phyloP scores from a whole-genome alignment of 805 yeast species.

The Starmerella sp. region DNA sequence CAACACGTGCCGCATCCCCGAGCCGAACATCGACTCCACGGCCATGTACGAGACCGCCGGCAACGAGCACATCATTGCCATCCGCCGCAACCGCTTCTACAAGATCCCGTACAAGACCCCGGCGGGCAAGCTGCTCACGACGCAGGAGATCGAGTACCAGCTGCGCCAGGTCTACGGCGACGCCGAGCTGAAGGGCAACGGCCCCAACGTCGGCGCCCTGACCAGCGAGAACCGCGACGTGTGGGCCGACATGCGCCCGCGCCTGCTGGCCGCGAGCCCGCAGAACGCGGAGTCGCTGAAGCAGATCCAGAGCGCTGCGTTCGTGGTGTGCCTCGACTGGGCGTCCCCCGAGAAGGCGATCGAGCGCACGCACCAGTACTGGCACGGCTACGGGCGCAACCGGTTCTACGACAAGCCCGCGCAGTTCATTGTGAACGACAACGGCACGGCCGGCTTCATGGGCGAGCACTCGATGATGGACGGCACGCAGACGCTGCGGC shows the following conservation, averaged over 20 bases:
- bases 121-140: conserved; percentile 30
- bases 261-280: conserved; percentile 46
- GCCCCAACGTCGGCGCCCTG: conserved; percentile 60
- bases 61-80: conserved; percentile 61
- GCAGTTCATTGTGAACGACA: conserved; percentile 68
- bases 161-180: conserved; percentile 42
- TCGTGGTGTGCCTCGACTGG: conserved; percentile 71
- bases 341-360: conserved; percentile 60
- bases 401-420: conserved; percentile 87
- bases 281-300: conserved; percentile 50
- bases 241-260: conserved; percentile 53
- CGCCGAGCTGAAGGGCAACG: conserved; percentile 34
- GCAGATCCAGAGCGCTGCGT: conserved; percentile 65
- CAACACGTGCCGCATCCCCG: conserved; percentile 77
- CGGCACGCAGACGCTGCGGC: conserved; percentile 85
- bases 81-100: conserved; percentile 68
- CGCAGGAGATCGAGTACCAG: conserved; percentile 39
- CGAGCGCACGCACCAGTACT: conserved; percentile 70
- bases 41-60: conserved; percentile 36
- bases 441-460: conserved; percentile 82
- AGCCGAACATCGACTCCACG: conserved; percentile 43
- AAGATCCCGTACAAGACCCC: conserved; percentile 39
- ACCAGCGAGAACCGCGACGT: conserved; percentile 78
- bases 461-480: conserved; percentile 98
- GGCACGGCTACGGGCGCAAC: conserved; percentile 95